These are phyloP conservation scores for Tetradesmus lagerheimii DNA, from an alignment of 139 green algal genomes.

Conservation along the genomic window DNA sequence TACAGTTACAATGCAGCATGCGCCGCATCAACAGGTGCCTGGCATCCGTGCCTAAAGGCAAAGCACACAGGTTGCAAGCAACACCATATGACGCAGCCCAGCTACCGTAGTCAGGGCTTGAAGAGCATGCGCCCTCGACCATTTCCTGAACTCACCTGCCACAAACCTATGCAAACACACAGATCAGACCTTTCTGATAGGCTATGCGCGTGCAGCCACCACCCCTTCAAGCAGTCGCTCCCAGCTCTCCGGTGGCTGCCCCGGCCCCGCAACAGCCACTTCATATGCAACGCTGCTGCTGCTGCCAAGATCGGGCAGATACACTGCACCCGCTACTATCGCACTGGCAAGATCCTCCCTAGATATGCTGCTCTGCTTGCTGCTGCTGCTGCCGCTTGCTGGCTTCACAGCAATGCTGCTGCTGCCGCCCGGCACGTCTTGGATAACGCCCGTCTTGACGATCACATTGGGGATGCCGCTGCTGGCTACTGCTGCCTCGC, in stretches of 20 bases:
- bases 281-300: constrained; percentile 28
- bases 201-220: not conserved
- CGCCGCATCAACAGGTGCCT: no score
- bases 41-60: no score
- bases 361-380: constrained; percentile 32
- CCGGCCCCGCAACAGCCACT: constrained; percentile 12
- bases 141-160: no score
- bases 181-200: not conserved
- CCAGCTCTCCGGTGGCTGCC: constrained; percentile 21
- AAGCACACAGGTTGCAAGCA: no score
- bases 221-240: constrained; percentile 20
- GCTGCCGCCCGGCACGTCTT: constrained; percentile 31
- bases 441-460: constrained; percentile 37
- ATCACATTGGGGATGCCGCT: constrained; percentile 23
- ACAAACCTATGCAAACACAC: no score
- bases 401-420: constrained; percentile 19
- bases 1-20: no score
- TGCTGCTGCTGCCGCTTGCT: constrained; percentile 24
- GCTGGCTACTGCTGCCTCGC: constrained; percentile 5
- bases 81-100: no score
- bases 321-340: constrained; percentile 13
- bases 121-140: no score
- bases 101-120: no score
- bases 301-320: not conserved
- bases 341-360: constrained; percentile 38